Conservation (phyloP, 371 early-diverging fungal species). For the Nosema bombycis region DNA sequence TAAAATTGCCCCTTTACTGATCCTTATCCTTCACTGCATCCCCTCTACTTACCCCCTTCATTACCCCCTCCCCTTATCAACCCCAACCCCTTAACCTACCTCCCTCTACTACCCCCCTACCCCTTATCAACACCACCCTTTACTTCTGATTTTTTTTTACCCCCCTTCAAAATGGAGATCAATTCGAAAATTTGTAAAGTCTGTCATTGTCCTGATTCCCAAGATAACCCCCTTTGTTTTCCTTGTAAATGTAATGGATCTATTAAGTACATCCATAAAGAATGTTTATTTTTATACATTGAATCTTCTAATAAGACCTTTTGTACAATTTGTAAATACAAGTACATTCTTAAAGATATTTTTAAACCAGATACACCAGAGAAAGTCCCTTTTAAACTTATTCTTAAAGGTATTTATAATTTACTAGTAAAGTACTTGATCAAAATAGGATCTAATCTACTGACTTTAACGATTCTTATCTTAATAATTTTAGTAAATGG, state of each 20-base stretch:
- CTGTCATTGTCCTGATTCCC: constrained; percentile 39
- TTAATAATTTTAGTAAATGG: constrained; percentile 17
- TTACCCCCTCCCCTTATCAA: no score
- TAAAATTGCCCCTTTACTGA: no score
- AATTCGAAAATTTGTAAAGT: constrained; percentile 50
- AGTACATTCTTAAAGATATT: constrained; percentile 37
- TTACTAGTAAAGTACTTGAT: not conserved
- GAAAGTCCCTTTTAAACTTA: constrained; percentile 1
- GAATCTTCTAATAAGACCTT: constrained; percentile 3
- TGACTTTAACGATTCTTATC: not conserved
- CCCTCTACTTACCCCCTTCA: no score
- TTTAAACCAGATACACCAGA: constrained; percentile 41
- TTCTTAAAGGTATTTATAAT: constrained; percentile 5
- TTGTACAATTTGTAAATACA: constrained; percentile 56
- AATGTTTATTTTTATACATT: constrained; percentile 58
- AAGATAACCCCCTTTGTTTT: constrained; percentile 26
- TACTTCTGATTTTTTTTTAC: no score
- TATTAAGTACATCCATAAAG: constrained; percentile 52
- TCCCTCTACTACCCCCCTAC: no score
- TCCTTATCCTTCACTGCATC: no score
- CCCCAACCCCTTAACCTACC: no score
- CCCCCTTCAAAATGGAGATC: constrained; percentile 13
- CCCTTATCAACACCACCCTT: no score
- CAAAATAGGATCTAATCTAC: not conserved
- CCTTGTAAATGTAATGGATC: constrained; percentile 62